Conservation (phyloP, 257 asterid genomes). For the Cordia subcordata region DNA sequence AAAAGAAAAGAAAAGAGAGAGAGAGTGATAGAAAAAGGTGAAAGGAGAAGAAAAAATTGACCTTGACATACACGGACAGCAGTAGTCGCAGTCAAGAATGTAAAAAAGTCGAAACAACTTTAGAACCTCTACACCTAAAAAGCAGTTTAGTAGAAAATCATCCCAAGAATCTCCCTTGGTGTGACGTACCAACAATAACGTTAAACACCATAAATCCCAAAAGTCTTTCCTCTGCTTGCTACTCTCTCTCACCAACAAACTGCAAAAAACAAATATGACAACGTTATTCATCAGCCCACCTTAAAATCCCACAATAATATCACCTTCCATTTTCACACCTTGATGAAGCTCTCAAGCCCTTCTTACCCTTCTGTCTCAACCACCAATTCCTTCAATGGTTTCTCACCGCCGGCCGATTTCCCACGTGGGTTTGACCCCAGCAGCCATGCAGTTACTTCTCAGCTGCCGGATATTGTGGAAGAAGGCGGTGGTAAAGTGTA, state of each 20-base stretch:
- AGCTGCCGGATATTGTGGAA: conserved; percentile 19
- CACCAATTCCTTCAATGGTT: conserved; percentile 18
- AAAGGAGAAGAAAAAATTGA: no score
- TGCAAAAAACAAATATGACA: neutral
- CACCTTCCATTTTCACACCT: neutral
- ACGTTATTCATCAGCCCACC: neutral
- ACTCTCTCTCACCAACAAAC: neutral
- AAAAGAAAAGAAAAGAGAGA: no score
- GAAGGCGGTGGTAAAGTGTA: conserved; percentile 38
- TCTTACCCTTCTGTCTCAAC: conserved; percentile 16
- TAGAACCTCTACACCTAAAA: no score
- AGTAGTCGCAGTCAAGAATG: no score
- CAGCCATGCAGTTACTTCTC: conserved; percentile 14
- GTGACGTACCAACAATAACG: neutral
- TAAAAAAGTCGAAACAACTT: no score
- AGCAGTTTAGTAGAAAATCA: no score
- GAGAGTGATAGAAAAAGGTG: no score
- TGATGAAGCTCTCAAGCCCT: conserved; percentile 33
- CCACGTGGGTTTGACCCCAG: conserved; percentile 16
- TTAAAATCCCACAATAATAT: neutral
- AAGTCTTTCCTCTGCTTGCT: neutral
- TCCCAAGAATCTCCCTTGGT: neutral
- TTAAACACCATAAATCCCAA: neutral
- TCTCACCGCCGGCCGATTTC: conserved; percentile 17
- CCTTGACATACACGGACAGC: no score